Evolutionary conservation across 139 green algal species (phyloP).

Genomic region (Tetraselmis striata): DNA sequence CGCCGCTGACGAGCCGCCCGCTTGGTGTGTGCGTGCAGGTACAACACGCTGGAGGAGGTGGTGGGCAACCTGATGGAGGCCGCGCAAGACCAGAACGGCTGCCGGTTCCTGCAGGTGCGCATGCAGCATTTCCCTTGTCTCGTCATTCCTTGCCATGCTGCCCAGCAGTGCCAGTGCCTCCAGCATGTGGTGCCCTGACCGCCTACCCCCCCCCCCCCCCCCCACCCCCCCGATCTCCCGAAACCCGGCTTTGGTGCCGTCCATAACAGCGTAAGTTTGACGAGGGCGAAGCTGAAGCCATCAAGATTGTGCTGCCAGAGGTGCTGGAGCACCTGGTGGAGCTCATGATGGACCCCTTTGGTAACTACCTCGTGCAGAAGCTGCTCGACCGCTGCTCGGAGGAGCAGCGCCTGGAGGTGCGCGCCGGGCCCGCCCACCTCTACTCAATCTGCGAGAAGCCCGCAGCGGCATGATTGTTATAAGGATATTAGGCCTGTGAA

Average conservation of each 20-base stretch:
- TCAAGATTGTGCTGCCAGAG: conserved; percentile 66
- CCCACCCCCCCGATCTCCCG: too few species aligned
- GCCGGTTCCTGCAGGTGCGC: conserved; percentile 39
- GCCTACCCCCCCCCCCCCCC: too few species aligned
- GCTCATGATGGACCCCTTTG: conserved; percentile 98
- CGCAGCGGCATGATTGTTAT: too few species aligned
- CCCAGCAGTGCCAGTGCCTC: too few species aligned
- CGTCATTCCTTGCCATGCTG: too few species aligned
- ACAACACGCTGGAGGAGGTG: conserved; percentile 66
- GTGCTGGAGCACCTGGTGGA: conserved; percentile 73
- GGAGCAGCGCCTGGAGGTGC: conserved; percentile 69
- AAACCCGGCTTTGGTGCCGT: too few species aligned
- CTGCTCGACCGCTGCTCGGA: conserved; percentile 90
- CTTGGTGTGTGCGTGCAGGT: conserved; percentile 16
- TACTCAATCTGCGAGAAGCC: too few species aligned
- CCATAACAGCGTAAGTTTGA: conserved; percentile 98
- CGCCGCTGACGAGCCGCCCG: conserved; percentile 4
- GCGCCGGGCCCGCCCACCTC: too few species aligned
- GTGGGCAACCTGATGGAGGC: conserved; percentile 77
- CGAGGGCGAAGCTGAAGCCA: conserved; percentile 76
- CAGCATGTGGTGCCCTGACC: too few species aligned
- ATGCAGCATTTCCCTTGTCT: too few species aligned
- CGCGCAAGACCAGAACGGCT: conserved; percentile 95
- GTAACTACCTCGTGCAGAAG: conserved; percentile 99
- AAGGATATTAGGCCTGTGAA: too few species aligned